Evolutionary conservation across 768 basidiomycete genomes (phyloP).

Genomic region (Suillus sp.): DNA sequence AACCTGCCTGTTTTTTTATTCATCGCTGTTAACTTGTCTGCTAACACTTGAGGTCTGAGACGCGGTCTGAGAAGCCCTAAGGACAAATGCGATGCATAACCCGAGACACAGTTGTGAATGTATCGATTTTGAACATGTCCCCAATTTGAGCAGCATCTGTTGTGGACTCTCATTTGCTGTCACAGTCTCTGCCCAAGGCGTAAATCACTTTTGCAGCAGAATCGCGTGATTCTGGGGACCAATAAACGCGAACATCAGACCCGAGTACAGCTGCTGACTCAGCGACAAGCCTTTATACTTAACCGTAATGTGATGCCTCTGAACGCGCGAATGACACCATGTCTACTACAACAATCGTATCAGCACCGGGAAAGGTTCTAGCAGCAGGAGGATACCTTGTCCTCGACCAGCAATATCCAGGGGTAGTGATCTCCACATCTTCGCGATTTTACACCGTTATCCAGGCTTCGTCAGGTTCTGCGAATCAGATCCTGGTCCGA

Average conservation of each 20-base stretch:
- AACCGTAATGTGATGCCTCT: conserved; percentile 2
- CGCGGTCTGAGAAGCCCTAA: no score
- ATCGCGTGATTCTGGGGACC: not conserved
- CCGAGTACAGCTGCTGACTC: conserved; percentile 27
- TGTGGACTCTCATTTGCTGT: no score
- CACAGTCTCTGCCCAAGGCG: no score
- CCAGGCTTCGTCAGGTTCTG: conserved; percentile 33
- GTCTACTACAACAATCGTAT: conserved; percentile 67
- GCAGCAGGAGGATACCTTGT: conserved; percentile 97
- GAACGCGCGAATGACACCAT: conserved; percentile 30
- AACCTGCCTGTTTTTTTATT: not conserved
- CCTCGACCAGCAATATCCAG: conserved; percentile 83
- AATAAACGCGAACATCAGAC: not conserved
- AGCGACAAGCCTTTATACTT: conserved; percentile 16
- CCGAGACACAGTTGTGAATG: no score
- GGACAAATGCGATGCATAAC: no score
- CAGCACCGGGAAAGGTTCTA: conserved; percentile 94
- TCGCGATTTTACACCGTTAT: conserved; percentile 92
- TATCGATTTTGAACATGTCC: no score
- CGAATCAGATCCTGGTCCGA: conserved; percentile 63
- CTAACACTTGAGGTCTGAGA: no score
- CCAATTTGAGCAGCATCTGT: no score
- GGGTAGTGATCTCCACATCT: conserved; percentile 88
- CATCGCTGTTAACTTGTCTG: not conserved
- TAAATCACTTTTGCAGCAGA: not conserved